Percentiles rank a stretch among this genome's conserved stretches.
Conservation (phyloP, 495 filamentous ascomycete genomes). For the Penicillium samsonianum region DNA sequence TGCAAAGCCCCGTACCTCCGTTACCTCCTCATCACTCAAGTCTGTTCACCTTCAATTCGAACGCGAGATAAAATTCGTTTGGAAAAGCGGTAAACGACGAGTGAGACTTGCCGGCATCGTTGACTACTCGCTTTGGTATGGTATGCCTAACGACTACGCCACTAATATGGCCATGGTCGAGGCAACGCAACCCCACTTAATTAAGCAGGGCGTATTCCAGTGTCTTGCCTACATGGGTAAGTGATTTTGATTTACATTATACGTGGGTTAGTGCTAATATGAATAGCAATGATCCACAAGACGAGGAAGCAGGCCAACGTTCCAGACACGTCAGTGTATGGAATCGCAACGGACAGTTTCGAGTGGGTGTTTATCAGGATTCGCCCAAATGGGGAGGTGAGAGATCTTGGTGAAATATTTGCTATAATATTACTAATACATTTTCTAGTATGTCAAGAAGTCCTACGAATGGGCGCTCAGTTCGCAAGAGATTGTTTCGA, state of each 20-base stretch:
- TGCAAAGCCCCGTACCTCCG: neutral
- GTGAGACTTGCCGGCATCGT: neutral
- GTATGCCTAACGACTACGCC: neutral
- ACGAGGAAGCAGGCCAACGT: neutral
- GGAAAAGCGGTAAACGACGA: neutral
- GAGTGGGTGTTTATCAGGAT: neutral
- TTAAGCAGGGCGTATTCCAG: no score
- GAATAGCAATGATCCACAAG: neutral
- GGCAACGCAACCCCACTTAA: no score
- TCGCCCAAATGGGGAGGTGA: neutral
- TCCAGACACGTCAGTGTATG: neutral
- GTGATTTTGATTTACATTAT: neutral
- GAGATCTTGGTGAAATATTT: neutral
- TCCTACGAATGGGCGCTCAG: neutral
- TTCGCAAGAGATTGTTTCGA: neutral
- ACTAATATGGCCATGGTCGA: neutral
- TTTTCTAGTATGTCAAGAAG: neutral
- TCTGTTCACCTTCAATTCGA: neutral
- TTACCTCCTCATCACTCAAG: neutral
- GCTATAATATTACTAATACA: neutral
- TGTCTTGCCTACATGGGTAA: conserved; percentile 1
- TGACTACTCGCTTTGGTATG: neutral
- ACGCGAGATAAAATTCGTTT: neutral
- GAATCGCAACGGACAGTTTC: neutral
- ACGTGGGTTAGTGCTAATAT: neutral